phyloP scores from a whole-genome alignment of 106 monocot species.

The Agapanthus africanus region DNA sequence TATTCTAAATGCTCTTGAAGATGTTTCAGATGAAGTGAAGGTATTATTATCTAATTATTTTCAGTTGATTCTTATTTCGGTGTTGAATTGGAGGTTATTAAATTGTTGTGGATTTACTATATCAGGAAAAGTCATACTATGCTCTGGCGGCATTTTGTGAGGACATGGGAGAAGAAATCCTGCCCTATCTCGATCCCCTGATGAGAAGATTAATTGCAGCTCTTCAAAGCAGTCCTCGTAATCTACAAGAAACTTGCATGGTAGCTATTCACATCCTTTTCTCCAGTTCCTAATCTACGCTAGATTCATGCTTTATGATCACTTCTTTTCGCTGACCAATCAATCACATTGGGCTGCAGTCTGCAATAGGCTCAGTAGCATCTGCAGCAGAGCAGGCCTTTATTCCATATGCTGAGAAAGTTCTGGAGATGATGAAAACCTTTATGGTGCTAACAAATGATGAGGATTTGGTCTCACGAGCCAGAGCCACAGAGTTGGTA shows the following conservation, averaged over 20 bases:
- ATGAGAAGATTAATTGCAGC: slow-evolving; percentile 74
- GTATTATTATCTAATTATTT: slow-evolving; percentile 27
- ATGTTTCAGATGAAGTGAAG: slow-evolving; percentile 98
- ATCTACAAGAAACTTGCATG: slow-evolving; percentile 99
- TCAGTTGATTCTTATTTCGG: no score
- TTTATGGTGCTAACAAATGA: slow-evolving; percentile 92
- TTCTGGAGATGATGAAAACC: slow-evolving; percentile 85
- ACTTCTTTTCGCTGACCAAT: background rate
- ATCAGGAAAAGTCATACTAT: slow-evolving; percentile 98
- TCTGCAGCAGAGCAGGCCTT: slow-evolving; percentile 86
- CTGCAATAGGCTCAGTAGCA: slow-evolving; percentile 94
- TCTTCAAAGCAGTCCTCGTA: slow-evolving; percentile 66
- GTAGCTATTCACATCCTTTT: slow-evolving; percentile 37
- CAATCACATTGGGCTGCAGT: slow-evolving; percentile 38
- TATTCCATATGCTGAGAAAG: slow-evolving; percentile 85
- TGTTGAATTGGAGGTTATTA: no score
- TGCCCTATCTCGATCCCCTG: slow-evolving; percentile 77
- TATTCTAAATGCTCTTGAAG: slow-evolving; percentile 84
- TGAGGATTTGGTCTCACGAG: slow-evolving; percentile 64
- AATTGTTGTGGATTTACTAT: slow-evolving; percentile 3
- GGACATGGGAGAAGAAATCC: slow-evolving; percentile 92
- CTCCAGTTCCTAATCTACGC: slow-evolving; percentile 6
- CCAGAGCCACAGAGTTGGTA: slow-evolving; percentile 93
- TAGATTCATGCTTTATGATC: background rate
- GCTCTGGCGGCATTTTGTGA: slow-evolving; percentile 99